Base-by-base conservation (phyloP, 2,329 filamentous ascomycete species). In the Cladosporium colombiae region DNA sequence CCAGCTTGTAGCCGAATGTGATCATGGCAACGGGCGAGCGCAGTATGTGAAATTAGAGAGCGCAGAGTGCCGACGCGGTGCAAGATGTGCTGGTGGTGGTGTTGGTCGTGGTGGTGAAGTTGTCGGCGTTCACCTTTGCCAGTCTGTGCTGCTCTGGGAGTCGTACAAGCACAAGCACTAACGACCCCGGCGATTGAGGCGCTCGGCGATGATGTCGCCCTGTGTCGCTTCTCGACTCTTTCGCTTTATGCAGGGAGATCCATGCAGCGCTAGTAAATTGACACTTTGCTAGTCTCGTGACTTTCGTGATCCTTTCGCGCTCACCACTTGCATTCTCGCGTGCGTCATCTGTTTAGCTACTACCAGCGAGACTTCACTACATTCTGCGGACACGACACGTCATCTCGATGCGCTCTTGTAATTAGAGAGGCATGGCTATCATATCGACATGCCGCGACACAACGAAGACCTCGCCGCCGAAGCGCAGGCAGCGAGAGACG, bases 401-500 rank as follows among this genome's bases (percentile, higher is more conserved):
- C 27, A 21, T 21, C 7, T 29, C 8, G 18, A 55, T 55, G 29
- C n/a, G 29, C 52, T 21, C 21, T 14, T 18, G n/a, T 4, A 7
- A 13, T 21, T 31, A 49, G 29, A 62, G 59, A 62, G 60, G 16
- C 21, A 62, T 62, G 60, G 60, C 46, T 23, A 27, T 6, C 18
- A 16, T 13, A 27, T 18, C 23, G 53, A 25, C 23, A 70, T 70
- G 69, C 68, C 68, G 29, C 68, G 68, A 11, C 69, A 70, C 63
- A 70, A 70, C 62, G 67, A 67, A 62, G 69, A 70, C 49, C 67
- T 70, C 52, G 69, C 69, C 16, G 57, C 52, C 56, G 69, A 70
- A 62, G 69, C 70, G 14, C 65, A 70, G 66, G 50, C 52, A 31
- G 70, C 68, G 31, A 63, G 69, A 31, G 66, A 65, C 31, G 66